These are phyloP conservation scores for Yamadazyma triangularis DNA, from an alignment of 1,139 yeast genomes.

Conservation along the genomic window DNA sequence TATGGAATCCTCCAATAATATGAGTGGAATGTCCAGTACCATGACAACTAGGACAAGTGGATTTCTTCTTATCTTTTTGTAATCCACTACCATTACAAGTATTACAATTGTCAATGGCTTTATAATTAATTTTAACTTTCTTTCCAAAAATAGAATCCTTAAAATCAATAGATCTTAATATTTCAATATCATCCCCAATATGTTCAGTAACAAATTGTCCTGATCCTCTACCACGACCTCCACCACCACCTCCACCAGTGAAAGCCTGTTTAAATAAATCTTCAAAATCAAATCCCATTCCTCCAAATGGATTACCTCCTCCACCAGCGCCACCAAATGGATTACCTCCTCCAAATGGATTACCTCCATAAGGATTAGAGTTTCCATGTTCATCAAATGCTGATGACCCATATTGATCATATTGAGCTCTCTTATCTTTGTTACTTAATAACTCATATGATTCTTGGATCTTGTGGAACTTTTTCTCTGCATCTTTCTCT, in stretches of 20 bases:
- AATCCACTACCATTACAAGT: constrained; percentile 85
- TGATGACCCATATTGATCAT: constrained; percentile 78
- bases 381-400: constrained; percentile 46
- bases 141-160: constrained; percentile 88
- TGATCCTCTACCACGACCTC: constrained; percentile 31
- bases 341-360: constrained; percentile 40
- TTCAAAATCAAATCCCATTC: constrained; percentile 67
- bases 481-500: constrained; percentile 80
- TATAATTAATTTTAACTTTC: constrained; percentile 61
- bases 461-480: constrained; percentile 89
- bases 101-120: constrained; percentile 71
- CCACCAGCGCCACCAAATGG: constrained; percentile 30
- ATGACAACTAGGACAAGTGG: constrained; percentile 82
- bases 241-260: constrained; percentile 40
- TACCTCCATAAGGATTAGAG: constrained; percentile 48
- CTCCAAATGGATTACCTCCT: constrained; percentile 40
- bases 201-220: constrained; percentile 60
- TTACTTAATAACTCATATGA: constrained; percentile 91
- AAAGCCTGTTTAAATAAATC: constrained; percentile 83
- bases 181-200: constrained; percentile 87
- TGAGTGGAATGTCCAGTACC: constrained; percentile 93
- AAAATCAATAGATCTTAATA: constrained; percentile 66
- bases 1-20: constrained; percentile 89
- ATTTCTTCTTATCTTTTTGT: constrained; percentile 69
- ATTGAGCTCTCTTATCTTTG: constrained; percentile 81